Evolutionary conservation across 306 rosid species (phyloP).

Genomic region (Glycine tomentella): DNA sequence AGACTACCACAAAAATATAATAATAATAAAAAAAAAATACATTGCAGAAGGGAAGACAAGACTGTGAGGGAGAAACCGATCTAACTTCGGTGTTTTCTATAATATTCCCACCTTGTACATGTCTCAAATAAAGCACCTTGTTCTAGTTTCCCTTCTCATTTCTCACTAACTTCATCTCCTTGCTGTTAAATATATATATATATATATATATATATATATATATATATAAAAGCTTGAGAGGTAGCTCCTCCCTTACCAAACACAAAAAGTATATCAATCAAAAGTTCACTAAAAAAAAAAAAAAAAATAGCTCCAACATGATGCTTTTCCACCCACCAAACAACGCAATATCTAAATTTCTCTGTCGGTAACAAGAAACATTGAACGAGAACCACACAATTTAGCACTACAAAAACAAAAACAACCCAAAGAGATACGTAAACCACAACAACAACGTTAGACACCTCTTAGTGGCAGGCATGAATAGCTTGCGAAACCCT

Average conservation of each 20-base stretch:
- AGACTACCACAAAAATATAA: constrained; percentile 6
- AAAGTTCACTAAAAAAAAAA: neutral
- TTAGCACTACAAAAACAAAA: constrained; percentile 1
- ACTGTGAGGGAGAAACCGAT: constrained; percentile 10
- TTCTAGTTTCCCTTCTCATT: constrained; percentile 20
- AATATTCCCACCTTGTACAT: constrained; percentile 32
- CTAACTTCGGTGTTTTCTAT: neutral
- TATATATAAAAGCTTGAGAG: neutral
- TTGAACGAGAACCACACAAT: constrained; percentile 35
- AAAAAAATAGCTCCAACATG: constrained; percentile 7
- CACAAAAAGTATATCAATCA: constrained; percentile 12
- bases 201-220: neutral
- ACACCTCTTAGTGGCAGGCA: constrained; percentile 6
- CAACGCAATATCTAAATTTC: constrained; percentile 45
- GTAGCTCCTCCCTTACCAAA: constrained; percentile 35
- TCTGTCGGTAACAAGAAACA: constrained; percentile 46
- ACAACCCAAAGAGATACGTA: neutral
- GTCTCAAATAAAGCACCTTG: constrained; percentile 35
- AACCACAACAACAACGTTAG: constrained; percentile 19
- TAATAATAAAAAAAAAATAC: neutral
- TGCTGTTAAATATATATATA: neutral
- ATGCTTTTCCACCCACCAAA: constrained; percentile 47
- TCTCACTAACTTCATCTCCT: neutral
- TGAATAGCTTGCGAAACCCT: constrained; percentile 52
- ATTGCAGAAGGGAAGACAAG: neutral